phyloP scores from a whole-genome alignment of 176 grass and related monocot species.

The Pharus latifolius region DNA sequence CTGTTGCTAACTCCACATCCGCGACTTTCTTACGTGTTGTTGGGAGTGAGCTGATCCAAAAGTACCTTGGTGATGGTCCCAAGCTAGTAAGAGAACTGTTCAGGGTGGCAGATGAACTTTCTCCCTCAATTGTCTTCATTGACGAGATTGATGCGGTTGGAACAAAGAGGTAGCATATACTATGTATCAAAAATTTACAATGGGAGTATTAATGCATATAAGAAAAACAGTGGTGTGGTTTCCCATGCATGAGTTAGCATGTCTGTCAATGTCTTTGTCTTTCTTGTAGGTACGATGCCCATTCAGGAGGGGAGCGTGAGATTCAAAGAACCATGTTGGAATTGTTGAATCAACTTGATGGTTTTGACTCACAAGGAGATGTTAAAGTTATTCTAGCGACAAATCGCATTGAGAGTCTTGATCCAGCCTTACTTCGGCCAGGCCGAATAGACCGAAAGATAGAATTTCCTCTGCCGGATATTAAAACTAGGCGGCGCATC shows the following conservation, averaged over 20 bases:
- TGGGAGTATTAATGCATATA: not conserved
- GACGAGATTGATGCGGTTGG: conserved; percentile 87
- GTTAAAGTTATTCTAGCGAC: conserved; percentile 93
- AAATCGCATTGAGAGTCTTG: conserved; percentile 78
- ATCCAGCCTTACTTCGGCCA: conserved; percentile 75
- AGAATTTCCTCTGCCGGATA: conserved; percentile 80
- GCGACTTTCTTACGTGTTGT: conserved; percentile 89
- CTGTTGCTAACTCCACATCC: conserved; percentile 83
- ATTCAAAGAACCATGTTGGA: conserved; percentile 90
- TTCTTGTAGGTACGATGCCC: conserved; percentile 60
- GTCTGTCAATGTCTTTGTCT: not conserved
- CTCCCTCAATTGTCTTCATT: conserved; percentile 84
- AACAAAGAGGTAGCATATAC: conserved; percentile 51
- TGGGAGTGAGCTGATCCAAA: conserved; percentile 85
- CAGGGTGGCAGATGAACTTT: conserved; percentile 79
- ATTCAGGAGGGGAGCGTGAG: conserved; percentile 89
- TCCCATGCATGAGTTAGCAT: not conserved
- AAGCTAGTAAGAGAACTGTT: conserved; percentile 86
- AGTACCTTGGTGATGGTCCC: conserved; percentile 83
- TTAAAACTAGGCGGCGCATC: conserved; percentile 77
- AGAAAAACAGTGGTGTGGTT: not conserved
- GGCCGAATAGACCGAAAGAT: conserved; percentile 81
- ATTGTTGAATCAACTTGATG: conserved; percentile 77
- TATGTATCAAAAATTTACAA: no score
- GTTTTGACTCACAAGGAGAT: conserved; percentile 83